A percentile compares a stretch with the other conserved stretches of the same genome.
Conservation (phyloP, 495 filamentous ascomycete genomes). For the Extremus antarcticus region DNA sequence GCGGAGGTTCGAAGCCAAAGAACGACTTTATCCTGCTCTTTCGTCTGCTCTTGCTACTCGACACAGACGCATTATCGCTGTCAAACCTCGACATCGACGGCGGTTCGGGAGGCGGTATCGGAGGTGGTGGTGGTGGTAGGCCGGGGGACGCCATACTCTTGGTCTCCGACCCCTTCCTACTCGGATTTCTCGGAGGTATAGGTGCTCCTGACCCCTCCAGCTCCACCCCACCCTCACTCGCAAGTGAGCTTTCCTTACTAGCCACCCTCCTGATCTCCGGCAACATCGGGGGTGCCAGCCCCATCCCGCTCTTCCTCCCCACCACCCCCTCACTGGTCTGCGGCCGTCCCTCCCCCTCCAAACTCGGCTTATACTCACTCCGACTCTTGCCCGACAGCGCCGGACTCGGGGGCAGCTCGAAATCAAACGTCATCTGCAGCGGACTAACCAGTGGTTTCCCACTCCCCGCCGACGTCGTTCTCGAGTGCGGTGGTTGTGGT, state of each 20-base stretch:
- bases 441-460: conserved; percentile 11
- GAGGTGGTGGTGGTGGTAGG: not conserved
- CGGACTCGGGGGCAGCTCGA: conserved; percentile 8
- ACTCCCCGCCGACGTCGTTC: not conserved
- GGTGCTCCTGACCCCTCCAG: not conserved
- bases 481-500: not conserved
- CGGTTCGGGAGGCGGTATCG: not conserved
- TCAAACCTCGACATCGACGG: not conserved
- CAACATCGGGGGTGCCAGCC: conserved; percentile 9
- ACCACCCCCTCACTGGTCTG: conserved; percentile 10
- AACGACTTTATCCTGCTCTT: not conserved
- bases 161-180: not conserved
- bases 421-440: conserved; percentile 19
- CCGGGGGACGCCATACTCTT: not conserved
- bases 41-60: not conserved
- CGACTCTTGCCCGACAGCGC: not conserved
- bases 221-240: not conserved
- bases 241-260: not conserved
- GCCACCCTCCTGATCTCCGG: conserved; percentile 17
- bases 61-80: not conserved
- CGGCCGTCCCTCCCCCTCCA: not conserved
- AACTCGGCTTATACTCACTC: not conserved
- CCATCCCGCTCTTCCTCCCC: not conserved
- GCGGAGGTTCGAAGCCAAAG: not conserved
- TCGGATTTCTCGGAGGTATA: not conserved